These are phyloP conservation scores for Gonapodya sp. DNA, from an alignment of 192 early-diverging fungal genomes.

Conservation along the genomic window DNA sequence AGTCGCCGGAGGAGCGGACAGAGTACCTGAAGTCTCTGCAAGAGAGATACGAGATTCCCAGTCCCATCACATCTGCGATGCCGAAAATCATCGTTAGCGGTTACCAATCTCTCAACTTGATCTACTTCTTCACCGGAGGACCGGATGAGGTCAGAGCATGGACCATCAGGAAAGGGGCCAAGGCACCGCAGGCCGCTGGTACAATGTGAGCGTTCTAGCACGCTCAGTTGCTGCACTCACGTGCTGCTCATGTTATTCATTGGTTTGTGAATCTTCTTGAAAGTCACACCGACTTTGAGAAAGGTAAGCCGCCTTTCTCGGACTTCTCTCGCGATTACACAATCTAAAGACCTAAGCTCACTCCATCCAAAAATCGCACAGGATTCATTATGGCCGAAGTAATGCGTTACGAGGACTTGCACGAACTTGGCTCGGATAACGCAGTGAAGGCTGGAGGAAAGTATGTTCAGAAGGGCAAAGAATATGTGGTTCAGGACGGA, in stretches of 20 bases:
- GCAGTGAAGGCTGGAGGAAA: slow-evolving; percentile 88
- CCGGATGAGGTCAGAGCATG: slow-evolving; percentile 85
- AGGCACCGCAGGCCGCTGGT: slow-evolving; percentile 85
- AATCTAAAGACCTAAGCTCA: slow-evolving; percentile 11
- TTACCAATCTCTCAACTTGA: slow-evolving; percentile 73
- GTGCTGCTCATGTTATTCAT: background rate
- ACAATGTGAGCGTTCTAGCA: slow-evolving; percentile 42
- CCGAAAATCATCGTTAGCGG: slow-evolving; percentile 90
- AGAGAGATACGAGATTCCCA: slow-evolving; percentile 35
- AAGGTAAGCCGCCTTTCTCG: slow-evolving; percentile 4
- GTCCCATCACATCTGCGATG: slow-evolving; percentile 43
- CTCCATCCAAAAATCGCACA: slow-evolving; percentile 17
- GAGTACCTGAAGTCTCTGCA: slow-evolving; percentile 54
- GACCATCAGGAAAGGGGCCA: slow-evolving; percentile 73
- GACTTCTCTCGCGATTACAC: no score
- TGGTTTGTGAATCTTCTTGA: background rate
- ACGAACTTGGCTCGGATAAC: slow-evolving; percentile 69
- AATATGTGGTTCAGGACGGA: slow-evolving; percentile 85
- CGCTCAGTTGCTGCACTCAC: background rate
- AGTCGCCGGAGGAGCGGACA: slow-evolving; percentile 42
- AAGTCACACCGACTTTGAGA: slow-evolving; percentile 70
- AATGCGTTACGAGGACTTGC: slow-evolving; percentile 79
- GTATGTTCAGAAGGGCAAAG: slow-evolving; percentile 84
- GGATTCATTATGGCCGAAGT: slow-evolving; percentile 93
- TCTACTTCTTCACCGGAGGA: slow-evolving; percentile 94